These are phyloP conservation scores for Danielozyma ontarioensis DNA, from an alignment of 805 yeast genomes.

Conservation along the genomic window DNA sequence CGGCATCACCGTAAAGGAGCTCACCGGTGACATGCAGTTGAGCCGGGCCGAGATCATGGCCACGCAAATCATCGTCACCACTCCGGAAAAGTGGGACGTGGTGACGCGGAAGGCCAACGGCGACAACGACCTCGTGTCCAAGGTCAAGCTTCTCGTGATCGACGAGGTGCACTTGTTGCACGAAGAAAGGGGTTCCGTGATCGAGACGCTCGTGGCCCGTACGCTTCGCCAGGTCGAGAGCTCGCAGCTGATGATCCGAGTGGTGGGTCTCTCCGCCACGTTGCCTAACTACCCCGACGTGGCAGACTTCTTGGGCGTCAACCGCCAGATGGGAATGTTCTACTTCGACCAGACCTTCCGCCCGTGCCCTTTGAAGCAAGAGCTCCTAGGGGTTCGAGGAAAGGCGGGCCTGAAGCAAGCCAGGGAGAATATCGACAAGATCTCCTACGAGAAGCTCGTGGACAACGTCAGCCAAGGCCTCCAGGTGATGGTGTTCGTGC, in stretches of 20 bases:
- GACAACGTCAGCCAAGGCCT: constrained; percentile 64
- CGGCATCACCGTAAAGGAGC: constrained; percentile 79
- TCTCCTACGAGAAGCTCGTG: constrained; percentile 70
- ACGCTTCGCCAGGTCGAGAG: constrained; percentile 93
- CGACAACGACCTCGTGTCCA: constrained; percentile 54
- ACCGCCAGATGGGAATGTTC: constrained; percentile 86
- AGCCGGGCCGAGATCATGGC: constrained; percentile 72
- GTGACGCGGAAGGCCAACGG: constrained; percentile 87
- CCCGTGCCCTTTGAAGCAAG: constrained; percentile 90
- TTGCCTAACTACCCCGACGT: constrained; percentile 89
- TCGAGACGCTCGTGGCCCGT: constrained; percentile 91
- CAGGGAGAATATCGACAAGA: constrained; percentile 67
- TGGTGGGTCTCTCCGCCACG: constrained; percentile 92
- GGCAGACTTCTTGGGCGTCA: constrained; percentile 91
- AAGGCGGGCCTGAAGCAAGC: constrained; percentile 74
- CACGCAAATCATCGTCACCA: constrained; percentile 87
- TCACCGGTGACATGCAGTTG: constrained; percentile 94
- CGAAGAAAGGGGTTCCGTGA: constrained; percentile 94
- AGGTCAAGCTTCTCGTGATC: constrained; percentile 68
- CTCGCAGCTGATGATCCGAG: constrained; percentile 87
- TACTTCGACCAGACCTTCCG: constrained; percentile 90
- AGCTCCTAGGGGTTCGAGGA: constrained; percentile 79
- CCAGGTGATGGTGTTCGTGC: constrained; percentile 96
- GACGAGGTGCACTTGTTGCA: constrained; percentile 93
- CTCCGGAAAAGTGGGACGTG: constrained; percentile 98